phyloP scores from a whole-genome alignment of 306 rosid genomes.

The Vigna hirtella region DNA sequence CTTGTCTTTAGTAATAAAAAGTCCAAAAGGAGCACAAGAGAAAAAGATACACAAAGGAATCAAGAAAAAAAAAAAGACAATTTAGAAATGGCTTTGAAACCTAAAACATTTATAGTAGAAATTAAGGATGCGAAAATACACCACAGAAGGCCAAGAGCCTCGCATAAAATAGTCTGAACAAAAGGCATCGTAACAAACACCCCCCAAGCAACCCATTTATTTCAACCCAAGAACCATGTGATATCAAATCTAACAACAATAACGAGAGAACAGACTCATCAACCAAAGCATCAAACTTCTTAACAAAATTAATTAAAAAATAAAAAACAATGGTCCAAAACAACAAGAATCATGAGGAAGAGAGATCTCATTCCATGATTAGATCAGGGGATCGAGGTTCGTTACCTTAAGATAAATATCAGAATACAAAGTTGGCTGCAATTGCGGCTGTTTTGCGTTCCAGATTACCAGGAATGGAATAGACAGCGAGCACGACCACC shows the following conservation, averaged over 20 bases:
- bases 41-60: neutral
- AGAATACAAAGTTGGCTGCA: neutral
- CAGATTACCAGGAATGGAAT: neutral
- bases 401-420: constrained; percentile 9
- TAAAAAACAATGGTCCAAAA: neutral
- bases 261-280: neutral
- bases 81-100: neutral
- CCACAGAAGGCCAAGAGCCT: neutral
- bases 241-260: constrained; percentile 15
- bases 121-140: neutral
- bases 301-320: neutral
- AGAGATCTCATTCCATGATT: neutral
- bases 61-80: neutral
- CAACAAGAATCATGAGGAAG: neutral
- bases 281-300: neutral
- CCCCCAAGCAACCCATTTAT: neutral
- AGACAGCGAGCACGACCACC: neutral
- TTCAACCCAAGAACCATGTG: neutral
- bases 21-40: constrained; percentile 3
- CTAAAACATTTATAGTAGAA: neutral
- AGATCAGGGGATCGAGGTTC: neutral
- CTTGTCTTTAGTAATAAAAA: neutral
- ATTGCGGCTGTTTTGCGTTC: neutral
- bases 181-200: neutral
- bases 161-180: neutral